Conservation (phyloP, 2,329 filamentous ascomycete genomes). For the Fusarium sublunatum region DNA sequence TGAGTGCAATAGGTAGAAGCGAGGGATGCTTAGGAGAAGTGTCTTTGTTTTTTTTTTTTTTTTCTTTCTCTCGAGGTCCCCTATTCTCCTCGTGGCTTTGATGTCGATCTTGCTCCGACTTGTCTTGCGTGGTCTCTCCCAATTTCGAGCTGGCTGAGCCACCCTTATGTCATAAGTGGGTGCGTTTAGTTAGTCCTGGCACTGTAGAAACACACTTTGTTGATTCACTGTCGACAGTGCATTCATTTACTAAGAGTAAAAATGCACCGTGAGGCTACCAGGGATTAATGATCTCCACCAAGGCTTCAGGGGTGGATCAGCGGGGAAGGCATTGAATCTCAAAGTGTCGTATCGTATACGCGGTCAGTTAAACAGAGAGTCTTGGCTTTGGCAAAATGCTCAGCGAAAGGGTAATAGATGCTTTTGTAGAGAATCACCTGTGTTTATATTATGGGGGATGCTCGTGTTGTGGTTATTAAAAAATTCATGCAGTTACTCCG, state of each 20-base stretch:
- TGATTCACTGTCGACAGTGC: conserved; percentile 10
- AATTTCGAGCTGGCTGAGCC: conserved; percentile 48
- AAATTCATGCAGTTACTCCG: no score
- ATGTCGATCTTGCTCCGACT: conserved; percentile 42
- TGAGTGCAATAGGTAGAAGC: conserved; percentile 12
- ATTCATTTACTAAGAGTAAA: not conserved
- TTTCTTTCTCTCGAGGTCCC: conserved; percentile 39
- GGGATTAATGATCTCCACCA: conserved; percentile 31
- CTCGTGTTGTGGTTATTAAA: no score
- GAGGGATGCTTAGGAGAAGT: conserved; percentile 29
- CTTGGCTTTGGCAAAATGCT: no score
- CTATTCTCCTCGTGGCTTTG: conserved; percentile 46
- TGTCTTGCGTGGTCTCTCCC: conserved; percentile 49
- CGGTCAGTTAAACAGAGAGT: conserved; percentile 6
- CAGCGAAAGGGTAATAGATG: no score
- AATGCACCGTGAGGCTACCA: conserved; percentile 32
- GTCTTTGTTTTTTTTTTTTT: conserved; percentile 38
- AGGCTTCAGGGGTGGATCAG: conserved; percentile 35
- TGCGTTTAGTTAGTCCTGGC: conserved; percentile 10
- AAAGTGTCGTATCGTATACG: conserved; percentile 25
- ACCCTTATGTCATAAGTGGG: conserved; percentile 49
- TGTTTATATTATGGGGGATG: no score
- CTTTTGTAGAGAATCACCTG: no score
- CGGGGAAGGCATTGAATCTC: conserved; percentile 39
- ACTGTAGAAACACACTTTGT: conserved; percentile 33